phyloP scores from a whole-genome alignment of 495 filamentous ascomycete genomes.

The Neurospora sp. region DNA sequence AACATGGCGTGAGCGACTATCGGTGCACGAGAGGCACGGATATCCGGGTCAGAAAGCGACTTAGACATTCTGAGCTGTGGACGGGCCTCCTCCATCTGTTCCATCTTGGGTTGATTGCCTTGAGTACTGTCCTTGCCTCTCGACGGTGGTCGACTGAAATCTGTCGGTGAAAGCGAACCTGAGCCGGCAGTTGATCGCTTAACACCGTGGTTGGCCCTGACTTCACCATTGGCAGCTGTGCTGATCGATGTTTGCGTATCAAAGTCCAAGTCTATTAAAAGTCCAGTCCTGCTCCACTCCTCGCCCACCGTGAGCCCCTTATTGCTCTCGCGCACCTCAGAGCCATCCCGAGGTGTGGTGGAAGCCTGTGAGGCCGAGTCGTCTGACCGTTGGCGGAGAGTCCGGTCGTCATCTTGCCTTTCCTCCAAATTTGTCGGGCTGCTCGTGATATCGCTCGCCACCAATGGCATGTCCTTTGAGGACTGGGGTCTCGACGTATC shows the following conservation, averaged over 20 bases:
- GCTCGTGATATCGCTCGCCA: constrained; percentile 2
- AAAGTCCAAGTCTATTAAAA: constrained; percentile 26
- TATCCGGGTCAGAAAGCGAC: constrained; percentile 4
- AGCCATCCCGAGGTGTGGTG: constrained; percentile 15
- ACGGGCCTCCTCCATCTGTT: not conserved
- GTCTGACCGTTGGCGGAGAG: constrained; percentile 13
- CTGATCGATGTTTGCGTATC: constrained; percentile 17
- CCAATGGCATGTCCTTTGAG: constrained; percentile 20
- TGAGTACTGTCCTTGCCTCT: not conserved
- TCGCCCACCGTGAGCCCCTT: constrained; percentile 8
- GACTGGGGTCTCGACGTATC: constrained; percentile 38
- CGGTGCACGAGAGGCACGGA: not conserved
- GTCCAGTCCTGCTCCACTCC: constrained; percentile 28
- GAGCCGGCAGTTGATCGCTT: not conserved
- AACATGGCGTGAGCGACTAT: not conserved
- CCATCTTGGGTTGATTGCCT: not conserved
- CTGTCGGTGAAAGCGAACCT: not conserved
- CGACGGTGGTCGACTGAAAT: not conserved
- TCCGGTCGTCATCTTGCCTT: constrained; percentile 15
- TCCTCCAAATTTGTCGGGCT: not conserved
- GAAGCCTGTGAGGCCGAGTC: constrained; percentile 11
- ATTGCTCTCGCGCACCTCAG: constrained; percentile 1
- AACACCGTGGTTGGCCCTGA: not conserved
- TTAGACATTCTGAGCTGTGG: constrained; percentile 1
- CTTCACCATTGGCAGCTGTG: not conserved